Evolutionary conservation across 495 filamentous ascomycete genomes (phyloP), one percentile per base, ranked within the genome.

Genomic region (Aspergillus nidulans): DNA sequence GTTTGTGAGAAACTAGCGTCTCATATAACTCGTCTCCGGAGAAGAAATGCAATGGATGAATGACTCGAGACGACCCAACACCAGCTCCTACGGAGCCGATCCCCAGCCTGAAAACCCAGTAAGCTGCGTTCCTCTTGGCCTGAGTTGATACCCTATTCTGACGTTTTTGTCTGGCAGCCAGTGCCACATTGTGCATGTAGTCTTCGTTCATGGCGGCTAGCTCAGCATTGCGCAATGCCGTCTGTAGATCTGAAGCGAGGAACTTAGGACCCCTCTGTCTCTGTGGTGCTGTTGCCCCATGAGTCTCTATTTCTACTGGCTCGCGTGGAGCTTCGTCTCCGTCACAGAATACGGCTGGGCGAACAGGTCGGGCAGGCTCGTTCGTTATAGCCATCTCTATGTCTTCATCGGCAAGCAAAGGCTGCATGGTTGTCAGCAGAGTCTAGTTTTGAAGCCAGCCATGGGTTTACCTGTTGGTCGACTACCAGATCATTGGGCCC

Each of bases 181-280:
- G 56, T 13, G 70, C 74, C 75, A 81, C 85, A 42, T 81, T 81
- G 1, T 61, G 49, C 30, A 81, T 44, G 50, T 91, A 91, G 25
- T 84, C 67, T 0, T 74, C 61, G 50, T 80, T 79, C 83, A 84
- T 86, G n/a, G 70, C 57, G 9, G 73, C 78, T 15, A 90, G 63
- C 12, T 81, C 77, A 9, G 64, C 62, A 53, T 81, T 83, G 44
- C 77, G 75, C 20, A 90, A 60, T 53, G 28, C 70, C 8, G 44
- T 65, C 10, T 52, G 59, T 34, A 24, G 55, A 60, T 63, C 64
- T 56, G 53, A 57, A 54, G 59, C 53, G 57, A 56, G 62, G 61
- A 44, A 42, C 60, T 46, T 63, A 43, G 47, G 63, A 57, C 8
- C 53, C 64, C 57, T 63, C 52, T 21, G 43, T 49, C n/a, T 45